These are phyloP conservation scores for Pythium sukuiense DNA, from an alignment of 352 stramenopile genomes.

Conservation along the genomic window DNA sequence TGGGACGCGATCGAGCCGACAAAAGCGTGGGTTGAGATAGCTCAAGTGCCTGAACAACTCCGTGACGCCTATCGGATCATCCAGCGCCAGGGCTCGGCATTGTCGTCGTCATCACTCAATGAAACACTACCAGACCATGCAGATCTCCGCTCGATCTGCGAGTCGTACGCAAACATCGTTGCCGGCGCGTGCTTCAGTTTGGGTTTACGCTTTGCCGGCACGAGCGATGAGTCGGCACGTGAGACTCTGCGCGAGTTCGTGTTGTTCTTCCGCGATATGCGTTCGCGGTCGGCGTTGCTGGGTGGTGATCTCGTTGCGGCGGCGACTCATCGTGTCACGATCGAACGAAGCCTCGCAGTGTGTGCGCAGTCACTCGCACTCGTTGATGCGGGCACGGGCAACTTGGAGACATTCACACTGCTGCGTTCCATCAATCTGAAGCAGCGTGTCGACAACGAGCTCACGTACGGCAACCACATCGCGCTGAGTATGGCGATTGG, in stretches of 20 bases:
- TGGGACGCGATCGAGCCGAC: slow-evolving; percentile 94
- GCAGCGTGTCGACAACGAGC: slow-evolving; percentile 72
- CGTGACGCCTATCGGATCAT: slow-evolving; percentile 47
- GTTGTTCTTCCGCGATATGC: slow-evolving; percentile 75
- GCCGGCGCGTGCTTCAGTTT: slow-evolving; percentile 95
- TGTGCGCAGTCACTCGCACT: slow-evolving; percentile 92
- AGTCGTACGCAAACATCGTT: slow-evolving; percentile 95
- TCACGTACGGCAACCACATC: slow-evolving; percentile 97
- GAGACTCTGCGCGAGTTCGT: slow-evolving; percentile 67
- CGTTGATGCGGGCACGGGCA: slow-evolving; percentile 95
- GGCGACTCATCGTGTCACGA: slow-evolving; percentile 78
- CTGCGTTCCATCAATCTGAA: slow-evolving; percentile 87
- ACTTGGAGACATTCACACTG: slow-evolving; percentile 92
- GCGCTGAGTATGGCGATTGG: slow-evolving; percentile 93
- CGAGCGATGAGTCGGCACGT: slow-evolving; percentile 51
- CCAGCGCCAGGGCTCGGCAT: neutral
- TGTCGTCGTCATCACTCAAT: neutral
- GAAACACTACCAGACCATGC: slow-evolving; percentile 30
- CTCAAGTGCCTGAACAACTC: slow-evolving; percentile 61
- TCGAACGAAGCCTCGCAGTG: slow-evolving; percentile 94
- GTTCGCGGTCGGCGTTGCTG: slow-evolving; percentile 42
- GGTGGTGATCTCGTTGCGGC: slow-evolving; percentile 48
- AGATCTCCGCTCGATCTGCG: slow-evolving; percentile 91
- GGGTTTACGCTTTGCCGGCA: slow-evolving; percentile 94
- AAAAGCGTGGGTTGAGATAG: slow-evolving; percentile 86